Conservation (phyloP, 1,284 basidiomycete species). For the Trametes hirsuta region DNA sequence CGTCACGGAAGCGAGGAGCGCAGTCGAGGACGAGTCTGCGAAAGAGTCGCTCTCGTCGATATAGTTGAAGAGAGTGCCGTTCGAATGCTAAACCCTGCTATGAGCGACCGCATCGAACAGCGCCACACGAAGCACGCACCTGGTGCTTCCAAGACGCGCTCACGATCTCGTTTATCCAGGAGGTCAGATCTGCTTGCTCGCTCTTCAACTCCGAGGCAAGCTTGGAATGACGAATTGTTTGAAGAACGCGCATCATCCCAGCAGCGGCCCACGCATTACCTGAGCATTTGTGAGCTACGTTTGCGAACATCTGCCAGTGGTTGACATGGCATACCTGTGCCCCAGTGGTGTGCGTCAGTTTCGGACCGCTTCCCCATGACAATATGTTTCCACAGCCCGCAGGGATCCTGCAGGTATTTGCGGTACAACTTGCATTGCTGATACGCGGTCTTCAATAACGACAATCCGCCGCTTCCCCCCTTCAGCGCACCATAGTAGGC, state of each 20-base stretch:
- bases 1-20: slow-evolving; percentile 54
- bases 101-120: not conserved
- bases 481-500: slow-evolving; percentile 68
- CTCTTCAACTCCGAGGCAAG: slow-evolving; percentile 41
- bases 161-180: slow-evolving; percentile 65
- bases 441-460: slow-evolving; percentile 63
- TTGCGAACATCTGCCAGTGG: not conserved
- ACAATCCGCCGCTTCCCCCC: slow-evolving; percentile 43
- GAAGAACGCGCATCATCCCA: slow-evolving; percentile 65
- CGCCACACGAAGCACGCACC: slow-evolving; percentile 31
- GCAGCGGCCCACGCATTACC: slow-evolving; percentile 74
- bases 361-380: slow-evolving; percentile 46
- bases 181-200: slow-evolving; percentile 51
- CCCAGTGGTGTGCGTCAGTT: slow-evolving; percentile 51
- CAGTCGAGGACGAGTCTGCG: slow-evolving; percentile 53
- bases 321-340: slow-evolving; percentile 42
- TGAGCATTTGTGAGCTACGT: slow-evolving; percentile 17
- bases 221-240: slow-evolving; percentile 55
- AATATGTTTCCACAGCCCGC: slow-evolving; percentile 60
- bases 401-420: slow-evolving; percentile 45
- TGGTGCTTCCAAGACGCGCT: slow-evolving; percentile 51
- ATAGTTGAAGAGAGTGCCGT: slow-evolving; percentile 55
- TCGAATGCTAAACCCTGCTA: slow-evolving; percentile 32
- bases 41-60: slow-evolving; percentile 48
- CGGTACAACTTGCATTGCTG: slow-evolving; percentile 72